phyloP scores from a whole-genome alignment of 345 rosid genomes.

The Bretschneidera sinensis region DNA sequence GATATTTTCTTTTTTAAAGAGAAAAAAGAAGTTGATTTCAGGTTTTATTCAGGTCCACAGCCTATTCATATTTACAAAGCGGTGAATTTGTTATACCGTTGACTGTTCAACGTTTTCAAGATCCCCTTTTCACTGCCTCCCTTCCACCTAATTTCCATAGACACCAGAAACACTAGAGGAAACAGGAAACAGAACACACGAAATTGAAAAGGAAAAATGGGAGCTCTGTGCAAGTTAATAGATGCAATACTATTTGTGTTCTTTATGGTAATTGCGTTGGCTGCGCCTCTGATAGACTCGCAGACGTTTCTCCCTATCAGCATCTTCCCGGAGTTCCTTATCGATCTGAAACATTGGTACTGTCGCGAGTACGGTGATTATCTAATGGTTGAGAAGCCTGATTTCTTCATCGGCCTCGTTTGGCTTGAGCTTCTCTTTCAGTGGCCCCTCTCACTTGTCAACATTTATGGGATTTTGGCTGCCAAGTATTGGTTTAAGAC shows the following conservation, averaged over 20 bases:
- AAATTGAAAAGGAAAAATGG: slow-evolving; percentile 34
- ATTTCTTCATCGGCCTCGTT: slow-evolving; percentile 61
- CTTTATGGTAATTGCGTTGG: slow-evolving; percentile 49
- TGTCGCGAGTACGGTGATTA: slow-evolving; percentile 51
- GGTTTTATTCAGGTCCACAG: too few species aligned
- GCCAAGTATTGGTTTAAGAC: slow-evolving; percentile 63
- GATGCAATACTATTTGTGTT: slow-evolving; percentile 49
- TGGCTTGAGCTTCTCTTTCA: slow-evolving; percentile 67
- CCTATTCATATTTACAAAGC: too few species aligned
- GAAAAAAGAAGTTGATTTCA: too few species aligned
- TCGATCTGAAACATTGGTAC: slow-evolving; percentile 43
- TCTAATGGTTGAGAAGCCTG: slow-evolving; percentile 59
- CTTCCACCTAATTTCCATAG: not conserved
- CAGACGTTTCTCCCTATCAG: slow-evolving; percentile 47
- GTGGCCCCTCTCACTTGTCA: slow-evolving; percentile 72
- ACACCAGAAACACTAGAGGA: not conserved
- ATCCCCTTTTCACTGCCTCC: not conserved
- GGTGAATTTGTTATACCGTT: not conserved
- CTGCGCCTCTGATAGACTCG: slow-evolving; percentile 54
- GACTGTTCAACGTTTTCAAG: slow-evolving; percentile 3
- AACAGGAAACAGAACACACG: not conserved
- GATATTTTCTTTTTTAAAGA: too few species aligned
- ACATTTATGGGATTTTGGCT: slow-evolving; percentile 46
- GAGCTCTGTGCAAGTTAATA: slow-evolving; percentile 46
- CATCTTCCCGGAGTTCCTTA: slow-evolving; percentile 48